Conservation (phyloP, 164 flowering plant species). For the Paratinospora sagittata region DNA sequence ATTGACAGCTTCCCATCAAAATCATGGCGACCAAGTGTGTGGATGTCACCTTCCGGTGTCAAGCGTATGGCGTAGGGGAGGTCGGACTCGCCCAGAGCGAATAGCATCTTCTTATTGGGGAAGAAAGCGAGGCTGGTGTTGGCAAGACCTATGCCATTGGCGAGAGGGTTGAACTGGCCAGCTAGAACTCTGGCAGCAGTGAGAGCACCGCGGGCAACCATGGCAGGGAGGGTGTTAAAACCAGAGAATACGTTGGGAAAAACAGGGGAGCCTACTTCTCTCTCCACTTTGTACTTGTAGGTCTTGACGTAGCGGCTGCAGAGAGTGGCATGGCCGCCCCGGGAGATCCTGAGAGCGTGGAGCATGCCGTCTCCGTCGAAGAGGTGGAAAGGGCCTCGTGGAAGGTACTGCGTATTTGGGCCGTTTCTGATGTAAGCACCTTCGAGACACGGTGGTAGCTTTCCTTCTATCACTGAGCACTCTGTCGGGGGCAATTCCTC, state of each 20-base stretch:
- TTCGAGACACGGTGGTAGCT: slow-evolving; percentile 54
- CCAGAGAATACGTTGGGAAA: slow-evolving; percentile 59
- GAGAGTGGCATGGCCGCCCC: slow-evolving; percentile 58
- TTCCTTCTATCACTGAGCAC: slow-evolving; percentile 46
- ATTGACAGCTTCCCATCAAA: slow-evolving; percentile 39
- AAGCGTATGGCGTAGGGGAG: slow-evolving; percentile 53
- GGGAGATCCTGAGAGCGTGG: slow-evolving; percentile 48
- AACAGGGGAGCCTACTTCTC: slow-evolving; percentile 34
- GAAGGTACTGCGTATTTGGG: slow-evolving; percentile 75
- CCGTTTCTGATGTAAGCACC: slow-evolving; percentile 88
- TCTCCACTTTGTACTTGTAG: slow-evolving; percentile 49
- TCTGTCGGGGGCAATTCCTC: slow-evolving; percentile 74
- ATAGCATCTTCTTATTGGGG: slow-evolving; percentile 29
- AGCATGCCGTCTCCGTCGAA: slow-evolving; percentile 97
- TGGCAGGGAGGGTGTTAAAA: slow-evolving; percentile 43
- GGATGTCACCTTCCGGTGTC: slow-evolving; percentile 48
- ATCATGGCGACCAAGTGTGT: slow-evolving; percentile 56
- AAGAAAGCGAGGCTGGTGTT: slow-evolving; percentile 68
- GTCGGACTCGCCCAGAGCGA: slow-evolving; percentile 66
- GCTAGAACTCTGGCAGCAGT: slow-evolving; percentile 35
- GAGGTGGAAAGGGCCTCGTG: slow-evolving; percentile 76
- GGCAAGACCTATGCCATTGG: slow-evolving; percentile 57
- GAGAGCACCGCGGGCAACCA: slow-evolving; percentile 49
- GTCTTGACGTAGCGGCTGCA: slow-evolving; percentile 79
- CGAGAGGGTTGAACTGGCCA: slow-evolving; percentile 43